These are phyloP conservation scores for Coleophoma cylindrospora DNA, from an alignment of 2,329 filamentous ascomycete genomes.

Conservation along the genomic window DNA sequence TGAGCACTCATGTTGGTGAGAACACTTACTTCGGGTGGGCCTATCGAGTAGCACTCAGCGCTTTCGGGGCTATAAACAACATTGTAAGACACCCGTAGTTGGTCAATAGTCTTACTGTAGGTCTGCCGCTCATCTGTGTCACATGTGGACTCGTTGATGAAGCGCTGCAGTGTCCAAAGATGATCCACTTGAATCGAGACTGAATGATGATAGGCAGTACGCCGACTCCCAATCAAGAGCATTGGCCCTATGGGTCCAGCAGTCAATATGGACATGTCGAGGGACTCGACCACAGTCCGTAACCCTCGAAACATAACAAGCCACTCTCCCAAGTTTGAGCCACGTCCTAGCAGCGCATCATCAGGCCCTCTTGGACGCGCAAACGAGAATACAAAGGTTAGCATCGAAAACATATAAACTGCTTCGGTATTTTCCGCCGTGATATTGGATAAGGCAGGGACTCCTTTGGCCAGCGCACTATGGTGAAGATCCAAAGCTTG, in stretches of 20 bases:
- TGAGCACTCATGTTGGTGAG: no score
- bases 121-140: slow-evolving; percentile 11
- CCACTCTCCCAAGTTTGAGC: slow-evolving; percentile 27
- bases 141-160: slow-evolving; percentile 12
- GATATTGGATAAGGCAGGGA: slow-evolving; percentile 23
- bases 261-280: slow-evolving; percentile 12
- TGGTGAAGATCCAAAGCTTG: slow-evolving; percentile 29
- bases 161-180: slow-evolving; percentile 15
- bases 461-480: slow-evolving; percentile 13
- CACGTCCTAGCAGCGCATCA: slow-evolving; percentile 26
- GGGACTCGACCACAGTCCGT: slow-evolving; percentile 22
- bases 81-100: slow-evolving; percentile 25
- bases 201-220: not conserved
- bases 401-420: slow-evolving; percentile 29
- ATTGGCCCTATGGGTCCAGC: slow-evolving; percentile 14
- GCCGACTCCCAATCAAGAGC: slow-evolving; percentile 14
- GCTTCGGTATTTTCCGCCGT: slow-evolving; percentile 22
- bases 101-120: slow-evolving; percentile 25
- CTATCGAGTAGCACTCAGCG: slow-evolving; percentile 8
- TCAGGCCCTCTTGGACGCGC: slow-evolving; percentile 23
- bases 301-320: slow-evolving; percentile 27
- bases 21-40: no score
- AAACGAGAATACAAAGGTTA: slow-evolving; percentile 29
- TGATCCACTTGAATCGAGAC: slow-evolving; percentile 2
- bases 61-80: slow-evolving; percentile 11